These are phyloP conservation scores for Lupinus albus DNA, from an alignment of 306 rosid species.

Conservation along the genomic window DNA sequence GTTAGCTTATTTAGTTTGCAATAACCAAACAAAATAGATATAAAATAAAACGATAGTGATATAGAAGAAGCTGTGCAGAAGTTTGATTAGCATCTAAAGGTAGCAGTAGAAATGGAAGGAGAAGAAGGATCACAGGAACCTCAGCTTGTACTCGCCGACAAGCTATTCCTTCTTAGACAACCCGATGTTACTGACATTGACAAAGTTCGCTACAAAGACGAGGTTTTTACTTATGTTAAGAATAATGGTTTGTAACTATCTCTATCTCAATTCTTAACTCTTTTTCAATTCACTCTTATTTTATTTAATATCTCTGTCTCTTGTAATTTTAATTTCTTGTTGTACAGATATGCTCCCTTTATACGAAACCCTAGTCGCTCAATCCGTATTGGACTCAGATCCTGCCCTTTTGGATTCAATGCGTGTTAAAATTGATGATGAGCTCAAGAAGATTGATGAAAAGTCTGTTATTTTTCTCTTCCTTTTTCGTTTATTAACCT, in stretches of 20 bases:
- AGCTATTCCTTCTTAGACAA: slow-evolving; percentile 77
- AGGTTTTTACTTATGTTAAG: slow-evolving; percentile 69
- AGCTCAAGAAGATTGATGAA: slow-evolving; percentile 80
- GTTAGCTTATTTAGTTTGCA: too few species aligned
- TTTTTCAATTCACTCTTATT: not conserved
- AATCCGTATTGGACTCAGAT: slow-evolving; percentile 69
- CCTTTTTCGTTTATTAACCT: too few species aligned
- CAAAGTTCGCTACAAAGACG: slow-evolving; percentile 84
- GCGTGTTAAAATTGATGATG: slow-evolving; percentile 75
- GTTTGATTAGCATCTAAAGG: too few species aligned
- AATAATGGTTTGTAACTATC: slow-evolving; percentile 61
- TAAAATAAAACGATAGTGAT: too few species aligned
- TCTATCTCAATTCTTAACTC: not conserved
- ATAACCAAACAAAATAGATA: too few species aligned
- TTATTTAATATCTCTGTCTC: not conserved
- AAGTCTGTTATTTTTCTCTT: slow-evolving; percentile 59
- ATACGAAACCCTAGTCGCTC: slow-evolving; percentile 78
- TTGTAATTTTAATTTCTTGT: not conserved
- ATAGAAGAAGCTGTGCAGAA: too few species aligned
- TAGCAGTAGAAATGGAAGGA: slow-evolving; percentile 55
- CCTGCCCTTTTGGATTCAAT: slow-evolving; percentile 66
- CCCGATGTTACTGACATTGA: slow-evolving; percentile 87
- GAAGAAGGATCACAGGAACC: slow-evolving; percentile 83
- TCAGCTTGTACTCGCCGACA: slow-evolving; percentile 76
- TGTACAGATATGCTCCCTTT: slow-evolving; percentile 75